These are phyloP conservation scores for Alternaria atra DNA, from an alignment of 2,329 filamentous ascomycete genomes.

Conservation along the genomic window DNA sequence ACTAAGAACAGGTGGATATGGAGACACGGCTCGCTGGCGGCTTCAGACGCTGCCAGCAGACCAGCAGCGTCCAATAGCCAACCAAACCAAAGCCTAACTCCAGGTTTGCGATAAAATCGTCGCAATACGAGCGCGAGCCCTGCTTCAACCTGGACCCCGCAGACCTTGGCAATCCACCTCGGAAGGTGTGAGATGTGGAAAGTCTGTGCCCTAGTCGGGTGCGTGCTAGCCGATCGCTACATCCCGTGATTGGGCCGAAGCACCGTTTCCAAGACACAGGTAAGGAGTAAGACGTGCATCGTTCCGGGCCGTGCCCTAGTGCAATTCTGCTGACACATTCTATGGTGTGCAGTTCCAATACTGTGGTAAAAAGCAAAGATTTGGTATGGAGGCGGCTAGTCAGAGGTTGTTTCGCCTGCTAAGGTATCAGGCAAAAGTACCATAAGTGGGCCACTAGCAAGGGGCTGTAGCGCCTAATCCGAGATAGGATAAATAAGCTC, in stretches of 20 bases:
- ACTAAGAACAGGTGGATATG: not conserved
- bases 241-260: not conserved
- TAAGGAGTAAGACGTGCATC: constrained; percentile 1
- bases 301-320: constrained; percentile 5
- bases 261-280: not conserved
- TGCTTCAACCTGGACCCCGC: not conserved
- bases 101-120: not conserved
- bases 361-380: not conserved
- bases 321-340: not conserved
- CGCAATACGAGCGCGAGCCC: not conserved
- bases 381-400: not conserved
- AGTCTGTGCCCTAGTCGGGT: not conserved
- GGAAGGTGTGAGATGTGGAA: not conserved
- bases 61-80: not conserved
- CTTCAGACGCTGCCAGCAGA: not conserved
- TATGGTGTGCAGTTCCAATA: not conserved
- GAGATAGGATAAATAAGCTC: not conserved
- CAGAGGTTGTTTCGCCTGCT: not conserved
- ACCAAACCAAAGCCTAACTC: not conserved
- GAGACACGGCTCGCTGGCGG: not conserved
- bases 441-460: constrained; percentile 1
- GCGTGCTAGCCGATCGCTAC: not conserved
- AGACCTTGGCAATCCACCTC: not conserved
- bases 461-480: not conserved
- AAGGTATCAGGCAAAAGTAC: not conserved